These are phyloP conservation scores for Echinosophora koreensis DNA, from an alignment of 306 rosid species.

Conservation along the genomic window DNA sequence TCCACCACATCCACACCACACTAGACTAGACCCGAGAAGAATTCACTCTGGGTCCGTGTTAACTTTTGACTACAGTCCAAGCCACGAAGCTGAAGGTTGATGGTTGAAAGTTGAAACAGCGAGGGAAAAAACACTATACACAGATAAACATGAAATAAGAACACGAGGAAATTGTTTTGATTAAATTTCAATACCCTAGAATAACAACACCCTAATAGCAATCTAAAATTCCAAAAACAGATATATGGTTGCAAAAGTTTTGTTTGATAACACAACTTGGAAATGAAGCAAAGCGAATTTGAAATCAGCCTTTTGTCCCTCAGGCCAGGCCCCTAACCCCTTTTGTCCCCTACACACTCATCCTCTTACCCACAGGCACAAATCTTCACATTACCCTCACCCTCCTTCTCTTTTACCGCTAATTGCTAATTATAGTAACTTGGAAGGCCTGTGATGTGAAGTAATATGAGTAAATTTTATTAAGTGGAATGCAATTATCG, in stretches of 20 bases:
- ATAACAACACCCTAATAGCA: too few relatives aligned
- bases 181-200: too few relatives aligned
- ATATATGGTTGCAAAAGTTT: background rate
- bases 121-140: background rate
- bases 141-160: background rate
- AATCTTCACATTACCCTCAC: background rate
- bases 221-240: background rate
- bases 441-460: too few relatives aligned
- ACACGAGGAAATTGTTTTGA: too few relatives aligned
- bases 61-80: background rate
- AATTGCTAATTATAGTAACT: too few relatives aligned
- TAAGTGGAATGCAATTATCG: too few relatives aligned
- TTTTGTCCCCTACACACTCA: slow-evolving; percentile 62
- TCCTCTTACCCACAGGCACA: background rate
- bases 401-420: too few relatives aligned
- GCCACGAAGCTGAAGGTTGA: too few relatives aligned
- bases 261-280: slow-evolving; percentile 55
- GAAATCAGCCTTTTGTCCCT: slow-evolving; percentile 40
- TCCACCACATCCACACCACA: too few relatives aligned
- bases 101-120: background rate
- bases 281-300: slow-evolving; percentile 66
- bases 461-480: too few relatives aligned
- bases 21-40: background rate
- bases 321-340: slow-evolving; percentile 23
- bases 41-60: background rate